phyloP scores from a whole-genome alignment of 495 filamentous ascomycete genomes.

The Neurospora sp. region DNA sequence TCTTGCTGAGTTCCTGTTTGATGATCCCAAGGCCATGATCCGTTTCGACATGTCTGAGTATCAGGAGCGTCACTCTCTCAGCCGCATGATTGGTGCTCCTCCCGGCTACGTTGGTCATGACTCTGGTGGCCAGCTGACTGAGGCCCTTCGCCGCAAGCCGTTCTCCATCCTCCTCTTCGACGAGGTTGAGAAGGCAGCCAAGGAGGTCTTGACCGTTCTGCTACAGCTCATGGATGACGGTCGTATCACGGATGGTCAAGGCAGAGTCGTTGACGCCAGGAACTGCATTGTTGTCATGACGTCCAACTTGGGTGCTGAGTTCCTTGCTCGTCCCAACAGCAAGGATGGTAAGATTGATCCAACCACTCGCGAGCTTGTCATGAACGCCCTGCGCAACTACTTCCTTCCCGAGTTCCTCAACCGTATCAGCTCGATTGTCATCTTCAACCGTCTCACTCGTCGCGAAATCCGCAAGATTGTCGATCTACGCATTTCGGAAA shows the following conservation, averaged over 20 bases:
- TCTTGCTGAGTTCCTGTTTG: slow-evolving; percentile 94
- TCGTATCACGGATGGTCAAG: slow-evolving; percentile 96
- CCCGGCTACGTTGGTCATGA: slow-evolving; percentile 97
- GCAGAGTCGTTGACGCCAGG: slow-evolving; percentile 82
- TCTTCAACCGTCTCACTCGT: slow-evolving; percentile 92
- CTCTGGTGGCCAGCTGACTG: slow-evolving; percentile 89
- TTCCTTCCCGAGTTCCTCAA: slow-evolving; percentile 98
- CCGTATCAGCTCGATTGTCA: slow-evolving; percentile 87
- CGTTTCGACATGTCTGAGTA: slow-evolving; percentile 99
- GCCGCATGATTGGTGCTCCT: slow-evolving; percentile 94
- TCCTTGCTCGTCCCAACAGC: slow-evolving; percentile 65
- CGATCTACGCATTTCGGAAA: slow-evolving; percentile 77
- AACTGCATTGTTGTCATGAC: slow-evolving; percentile 99
- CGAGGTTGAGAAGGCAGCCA: slow-evolving; percentile 96
- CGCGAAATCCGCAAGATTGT: slow-evolving; percentile 91
- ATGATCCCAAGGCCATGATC: slow-evolving; percentile 96
- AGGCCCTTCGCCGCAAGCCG: slow-evolving; percentile 81
- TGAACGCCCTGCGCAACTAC: slow-evolving; percentile 80
- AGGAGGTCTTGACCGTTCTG: slow-evolving; percentile 92
- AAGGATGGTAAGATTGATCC: slow-evolving; percentile 80
- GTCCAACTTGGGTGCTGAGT: slow-evolving; percentile 91
- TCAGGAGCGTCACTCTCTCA: slow-evolving; percentile 92
- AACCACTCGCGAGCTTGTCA: slow-evolving; percentile 78
- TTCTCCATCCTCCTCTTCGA: slow-evolving; percentile 98
- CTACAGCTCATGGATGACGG: slow-evolving; percentile 98